Base-by-base conservation (phyloP, 2,329 filamentous ascomycete species). In the Coniella vitis region DNA sequence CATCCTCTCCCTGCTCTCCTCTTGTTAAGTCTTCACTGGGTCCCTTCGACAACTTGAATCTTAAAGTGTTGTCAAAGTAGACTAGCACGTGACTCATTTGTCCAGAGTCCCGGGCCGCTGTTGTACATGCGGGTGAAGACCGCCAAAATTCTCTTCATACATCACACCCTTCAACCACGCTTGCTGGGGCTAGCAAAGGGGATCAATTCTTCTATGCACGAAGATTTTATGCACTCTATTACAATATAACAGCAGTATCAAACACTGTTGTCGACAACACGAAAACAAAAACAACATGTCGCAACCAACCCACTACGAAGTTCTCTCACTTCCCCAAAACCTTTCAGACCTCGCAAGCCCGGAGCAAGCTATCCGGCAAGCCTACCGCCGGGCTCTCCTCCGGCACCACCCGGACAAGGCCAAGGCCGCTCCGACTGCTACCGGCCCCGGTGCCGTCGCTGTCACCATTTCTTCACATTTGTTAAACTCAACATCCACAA, bases 401-500 rank as follows among this genome's bases (percentile, higher is more conserved):
- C 74, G 71, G 55, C 74, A 85, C 67, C 83, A 86, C 64, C 83
- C 83, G 2, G 81, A 84, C 67, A 83, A 84, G 58, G 57, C 61
- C 29, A 34, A 42, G 47, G 25, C 51, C 52, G 32, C 52, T 52
- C 34, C 44, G 58, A 56, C 43, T 34, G 32, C 37, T 42, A 44
- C 52, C 25, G 10, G 25, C 10, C 10, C 25, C 25, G 25, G 25
- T 10, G 12, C 21, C 22, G 25, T 17, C 39, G 84, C 31, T 73
- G 85, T 9, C 73, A 70, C 55, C 73, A 84, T n/a, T n/a, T n/a
- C n/a, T n/a, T n/a, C n/a, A n/a, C n/a, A n/a, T n/a, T n/a, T n/a
- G n/a, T n/a, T n/a, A n/a, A n/a, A n/a, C 67, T 82, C 86, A 63
- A 82, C 82, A 5, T 5, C 25, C 25, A 29, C 25, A 29, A 3